phyloP scores from a whole-genome alignment of 345 rosid genomes.

The Euphorbia lathyris region DNA sequence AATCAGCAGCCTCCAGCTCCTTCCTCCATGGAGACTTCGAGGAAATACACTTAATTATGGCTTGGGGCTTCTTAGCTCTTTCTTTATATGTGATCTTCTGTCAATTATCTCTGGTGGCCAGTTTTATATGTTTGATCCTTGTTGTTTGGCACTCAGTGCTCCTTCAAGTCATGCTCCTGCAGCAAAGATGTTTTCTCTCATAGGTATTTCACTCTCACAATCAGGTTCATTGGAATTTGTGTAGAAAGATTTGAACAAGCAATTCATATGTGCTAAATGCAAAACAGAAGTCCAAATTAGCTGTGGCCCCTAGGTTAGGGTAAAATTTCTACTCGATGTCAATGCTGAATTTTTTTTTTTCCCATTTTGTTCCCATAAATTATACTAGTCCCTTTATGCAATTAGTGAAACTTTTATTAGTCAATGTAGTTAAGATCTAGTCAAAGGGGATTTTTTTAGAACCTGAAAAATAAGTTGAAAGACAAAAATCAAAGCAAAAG shows the following conservation, averaged over 20 bases:
- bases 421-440: too few relatives aligned
- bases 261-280: neutral
- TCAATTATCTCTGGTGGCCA: slow-evolving; percentile 80
- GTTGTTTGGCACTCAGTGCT: slow-evolving; percentile 62
- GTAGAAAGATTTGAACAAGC: neutral
- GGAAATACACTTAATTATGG: slow-evolving; percentile 86
- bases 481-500: too few relatives aligned
- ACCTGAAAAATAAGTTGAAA: too few relatives aligned
- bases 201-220: slow-evolving; percentile 42
- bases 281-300: neutral
- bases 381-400: too few relatives aligned
- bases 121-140: slow-evolving; percentile 92
- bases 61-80: slow-evolving; percentile 85
- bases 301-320: neutral
- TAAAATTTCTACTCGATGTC: too few relatives aligned
- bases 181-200: slow-evolving; percentile 80
- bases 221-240: neutral
- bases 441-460: too few relatives aligned
- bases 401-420: too few relatives aligned
- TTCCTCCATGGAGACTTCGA: slow-evolving; percentile 88
- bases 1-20: slow-evolving; percentile 85
- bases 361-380: too few relatives aligned
- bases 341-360: too few relatives aligned
- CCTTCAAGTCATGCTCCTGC: slow-evolving; percentile 67
- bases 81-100: slow-evolving; percentile 67